Evolutionary conservation across 2,329 filamentous ascomycete species (phyloP).

Genomic region (Mariannaea sp.): DNA sequence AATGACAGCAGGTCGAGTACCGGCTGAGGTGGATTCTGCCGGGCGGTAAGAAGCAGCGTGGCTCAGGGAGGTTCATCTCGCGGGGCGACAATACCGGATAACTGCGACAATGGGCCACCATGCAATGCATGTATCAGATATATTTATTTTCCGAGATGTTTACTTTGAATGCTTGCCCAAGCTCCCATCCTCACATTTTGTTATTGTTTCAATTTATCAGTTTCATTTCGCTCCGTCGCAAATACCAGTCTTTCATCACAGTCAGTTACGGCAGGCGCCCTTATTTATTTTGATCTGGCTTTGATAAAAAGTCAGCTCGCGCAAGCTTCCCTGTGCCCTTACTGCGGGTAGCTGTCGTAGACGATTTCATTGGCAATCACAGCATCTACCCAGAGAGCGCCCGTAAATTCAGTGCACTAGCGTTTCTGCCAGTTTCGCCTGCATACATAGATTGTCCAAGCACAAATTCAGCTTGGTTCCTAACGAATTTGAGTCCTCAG

Average conservation of each 20-base stretch:
- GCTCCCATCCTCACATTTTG: constrained; percentile 29
- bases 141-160: constrained; percentile 30
- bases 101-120: constrained; percentile 21
- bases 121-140: constrained; percentile 34
- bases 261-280: constrained; percentile 21
- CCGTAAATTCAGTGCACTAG: constrained; percentile 29
- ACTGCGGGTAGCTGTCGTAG: constrained; percentile 40
- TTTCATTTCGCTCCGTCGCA: constrained; percentile 30
- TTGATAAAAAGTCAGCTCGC: constrained; percentile 20
- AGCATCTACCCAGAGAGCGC: constrained; percentile 30
- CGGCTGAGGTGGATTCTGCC: constrained; percentile 43
- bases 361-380: constrained; percentile 37
- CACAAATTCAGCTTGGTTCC: constrained; percentile 2
- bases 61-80: constrained; percentile 16
- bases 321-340: constrained; percentile 28
- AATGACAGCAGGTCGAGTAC: constrained; percentile 35
- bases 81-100: constrained; percentile 28
- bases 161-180: constrained; percentile 30
- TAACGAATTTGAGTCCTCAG: not conserved
- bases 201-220: constrained; percentile 30
- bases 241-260: constrained; percentile 26
- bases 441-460: constrained; percentile 6
- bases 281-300: constrained; percentile 18
- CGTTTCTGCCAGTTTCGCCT: constrained; percentile 16
- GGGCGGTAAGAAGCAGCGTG: constrained; percentile 39